phyloP scores from a whole-genome alignment of 495 filamentous ascomycete genomes.

The Aspergillus olivimuriae region DNA sequence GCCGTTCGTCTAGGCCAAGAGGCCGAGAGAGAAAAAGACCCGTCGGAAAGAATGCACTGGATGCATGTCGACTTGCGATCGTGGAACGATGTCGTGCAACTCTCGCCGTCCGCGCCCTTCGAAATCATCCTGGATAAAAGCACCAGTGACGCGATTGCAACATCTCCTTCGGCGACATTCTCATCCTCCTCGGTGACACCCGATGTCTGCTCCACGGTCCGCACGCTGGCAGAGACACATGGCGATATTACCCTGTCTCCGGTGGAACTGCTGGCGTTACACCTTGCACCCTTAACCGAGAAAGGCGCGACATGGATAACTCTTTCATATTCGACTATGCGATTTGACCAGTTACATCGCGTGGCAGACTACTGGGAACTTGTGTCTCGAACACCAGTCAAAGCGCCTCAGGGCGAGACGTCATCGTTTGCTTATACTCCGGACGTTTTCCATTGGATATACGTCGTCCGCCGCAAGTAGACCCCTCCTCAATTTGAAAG shows the following conservation, averaged over 20 bases:
- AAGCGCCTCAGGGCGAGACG: slow-evolving; percentile 31
- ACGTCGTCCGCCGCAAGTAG: slow-evolving; percentile 31
- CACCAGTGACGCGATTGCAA: slow-evolving; percentile 39
- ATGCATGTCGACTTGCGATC: slow-evolving; percentile 27
- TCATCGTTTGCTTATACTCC: slow-evolving; percentile 28
- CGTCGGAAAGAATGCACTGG: slow-evolving; percentile 31
- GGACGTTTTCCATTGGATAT: slow-evolving; percentile 38
- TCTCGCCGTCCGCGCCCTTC: slow-evolving; percentile 25
- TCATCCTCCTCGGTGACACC: slow-evolving; percentile 4
- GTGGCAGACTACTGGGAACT: slow-evolving; percentile 26
- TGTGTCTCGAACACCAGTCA: slow-evolving; percentile 27
- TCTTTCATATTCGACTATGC: slow-evolving; percentile 32
- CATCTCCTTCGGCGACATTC: slow-evolving; percentile 16
- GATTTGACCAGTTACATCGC: slow-evolving; percentile 26
- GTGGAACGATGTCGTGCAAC: slow-evolving; percentile 25
- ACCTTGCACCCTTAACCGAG: slow-evolving; percentile 28
- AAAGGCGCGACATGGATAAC: slow-evolving; percentile 29
- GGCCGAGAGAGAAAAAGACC: slow-evolving; percentile 14
- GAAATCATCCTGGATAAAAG: slow-evolving; percentile 39
- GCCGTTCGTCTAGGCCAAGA: slow-evolving; percentile 33
- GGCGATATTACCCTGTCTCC: slow-evolving; percentile 18
- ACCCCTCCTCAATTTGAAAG: background rate
- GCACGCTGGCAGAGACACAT: slow-evolving; percentile 6
- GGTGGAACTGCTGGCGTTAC: slow-evolving; percentile 32
- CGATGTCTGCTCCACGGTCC: slow-evolving; percentile 20